Evolutionary conservation across 176 grass and related monocot species (phyloP).

Genomic region (Puccinellia tenuiflora): DNA sequence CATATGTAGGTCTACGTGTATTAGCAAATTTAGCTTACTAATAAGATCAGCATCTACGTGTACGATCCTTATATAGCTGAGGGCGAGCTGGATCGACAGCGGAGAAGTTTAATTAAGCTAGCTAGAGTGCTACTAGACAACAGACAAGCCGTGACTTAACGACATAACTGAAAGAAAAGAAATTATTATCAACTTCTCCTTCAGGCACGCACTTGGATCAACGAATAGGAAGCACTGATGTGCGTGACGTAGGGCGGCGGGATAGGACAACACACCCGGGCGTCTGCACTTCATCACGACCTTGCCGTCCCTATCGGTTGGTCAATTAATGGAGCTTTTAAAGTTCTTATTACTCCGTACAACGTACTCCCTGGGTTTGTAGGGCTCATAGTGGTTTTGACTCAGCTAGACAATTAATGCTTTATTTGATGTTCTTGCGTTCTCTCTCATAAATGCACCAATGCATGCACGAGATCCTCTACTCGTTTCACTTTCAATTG

Average conservation of each 20-base stretch:
- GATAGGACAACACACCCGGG: neutral
- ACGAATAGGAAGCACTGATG: neutral
- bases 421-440: too few species aligned
- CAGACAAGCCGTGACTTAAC: conserved; percentile 5
- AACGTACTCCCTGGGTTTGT: too few species aligned
- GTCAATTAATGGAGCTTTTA: neutral
- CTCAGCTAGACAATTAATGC: too few species aligned
- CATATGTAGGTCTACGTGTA: neutral
- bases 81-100: neutral
- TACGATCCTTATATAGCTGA: neutral
- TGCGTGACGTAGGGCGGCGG: conserved; percentile 1
- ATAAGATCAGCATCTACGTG: neutral
- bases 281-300: neutral
- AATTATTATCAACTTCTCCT: neutral
- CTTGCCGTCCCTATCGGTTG: neutral
- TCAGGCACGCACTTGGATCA: too few species aligned
- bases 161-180: neutral
- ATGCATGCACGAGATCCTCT: too few species aligned
- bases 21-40: too few species aligned
- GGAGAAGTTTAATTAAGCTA: neutral
- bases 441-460: too few species aligned
- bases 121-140: neutral
- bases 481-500: too few species aligned
- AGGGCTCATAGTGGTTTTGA: too few species aligned
- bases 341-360: neutral